Conservation (phyloP, 2,329 filamentous ascomycete genomes). For the Onygenales sp. region DNA sequence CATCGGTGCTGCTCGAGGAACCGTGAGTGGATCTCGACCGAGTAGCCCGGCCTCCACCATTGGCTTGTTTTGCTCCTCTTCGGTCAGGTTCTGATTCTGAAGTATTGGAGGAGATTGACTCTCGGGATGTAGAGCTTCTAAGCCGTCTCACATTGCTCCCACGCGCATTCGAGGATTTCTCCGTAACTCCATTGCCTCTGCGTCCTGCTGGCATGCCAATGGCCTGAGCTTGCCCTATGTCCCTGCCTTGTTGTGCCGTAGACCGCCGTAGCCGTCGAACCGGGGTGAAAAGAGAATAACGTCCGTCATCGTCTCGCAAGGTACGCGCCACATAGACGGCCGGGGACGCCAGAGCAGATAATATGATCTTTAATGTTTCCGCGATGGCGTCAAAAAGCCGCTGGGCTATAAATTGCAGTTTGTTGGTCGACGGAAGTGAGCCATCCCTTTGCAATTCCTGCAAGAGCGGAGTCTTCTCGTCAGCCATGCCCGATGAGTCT, state of each 20-base stretch:
- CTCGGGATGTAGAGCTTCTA: conserved; percentile 24
- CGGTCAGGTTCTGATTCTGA: conserved; percentile 47
- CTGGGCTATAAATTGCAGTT: conserved; percentile 49
- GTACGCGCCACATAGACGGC: conserved; percentile 73
- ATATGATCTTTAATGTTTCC: conserved; percentile 65
- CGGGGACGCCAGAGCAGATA: conserved; percentile 70
- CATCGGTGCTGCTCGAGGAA: conserved; percentile 40
- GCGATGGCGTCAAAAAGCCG: conserved; percentile 63
- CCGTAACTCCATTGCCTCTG: conserved; percentile 17
- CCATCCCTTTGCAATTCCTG: conserved; percentile 27
- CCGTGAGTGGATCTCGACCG: conserved; percentile 19
- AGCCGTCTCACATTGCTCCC: conserved; percentile 22
- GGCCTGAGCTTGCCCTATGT: conserved; percentile 11
- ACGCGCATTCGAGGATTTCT: conserved; percentile 17
- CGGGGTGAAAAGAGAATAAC: conserved; percentile 48
- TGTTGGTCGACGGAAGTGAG: conserved; percentile 26
- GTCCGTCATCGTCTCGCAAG: conserved; percentile 71
- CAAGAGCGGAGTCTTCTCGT: conserved; percentile 65
- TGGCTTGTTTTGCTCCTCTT: conserved; percentile 14
- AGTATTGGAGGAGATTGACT: conserved; percentile 41
- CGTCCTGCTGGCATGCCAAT: conserved; percentile 12
- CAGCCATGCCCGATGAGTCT: conserved; percentile 27
- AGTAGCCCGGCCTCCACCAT: conserved; percentile 17
- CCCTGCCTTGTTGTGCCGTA: conserved; percentile 8
- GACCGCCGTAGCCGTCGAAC: conserved; percentile 10